Conservation (phyloP, 192 early-diverging fungal genomes). For the Backusella mclennaniae region DNA sequence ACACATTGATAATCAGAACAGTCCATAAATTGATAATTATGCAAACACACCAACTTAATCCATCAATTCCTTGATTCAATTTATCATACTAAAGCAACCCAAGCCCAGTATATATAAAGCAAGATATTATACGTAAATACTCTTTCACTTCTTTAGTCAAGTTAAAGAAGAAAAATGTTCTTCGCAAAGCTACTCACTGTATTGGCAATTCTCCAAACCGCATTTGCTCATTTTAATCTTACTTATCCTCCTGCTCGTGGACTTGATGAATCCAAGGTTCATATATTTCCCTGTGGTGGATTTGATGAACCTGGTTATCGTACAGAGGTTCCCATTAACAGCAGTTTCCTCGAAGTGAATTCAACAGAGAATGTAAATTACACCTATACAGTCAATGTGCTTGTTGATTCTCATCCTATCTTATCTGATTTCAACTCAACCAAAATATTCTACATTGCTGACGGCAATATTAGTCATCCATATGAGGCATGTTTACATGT, state of each 20-base stretch:
- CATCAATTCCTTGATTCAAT: neutral
- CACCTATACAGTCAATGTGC: neutral
- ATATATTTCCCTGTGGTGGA: neutral
- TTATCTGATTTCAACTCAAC: neutral
- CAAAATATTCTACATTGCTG: neutral
- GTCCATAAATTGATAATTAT: neutral
- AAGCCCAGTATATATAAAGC: neutral
- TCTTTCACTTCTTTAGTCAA: neutral
- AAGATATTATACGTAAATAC: neutral
- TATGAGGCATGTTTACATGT: neutral
- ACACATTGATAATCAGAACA: neutral
- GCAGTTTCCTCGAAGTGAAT: neutral
- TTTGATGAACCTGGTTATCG: neutral
- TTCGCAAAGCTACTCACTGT: neutral
- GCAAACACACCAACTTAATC: neutral
- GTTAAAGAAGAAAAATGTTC: neutral
- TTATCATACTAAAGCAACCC: neutral
- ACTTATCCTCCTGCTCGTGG: neutral
- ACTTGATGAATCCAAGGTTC: neutral
- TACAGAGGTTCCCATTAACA: neutral
- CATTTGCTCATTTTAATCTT: neutral
- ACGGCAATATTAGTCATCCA: neutral
- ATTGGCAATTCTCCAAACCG: neutral
- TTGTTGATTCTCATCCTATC: neutral
- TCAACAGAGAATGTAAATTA: neutral